Evolutionary conservation across 495 filamentous ascomycete genomes (phyloP), one percentile per base, ranked within the genome.

Genomic region (Aspergillus ostianus): DNA sequence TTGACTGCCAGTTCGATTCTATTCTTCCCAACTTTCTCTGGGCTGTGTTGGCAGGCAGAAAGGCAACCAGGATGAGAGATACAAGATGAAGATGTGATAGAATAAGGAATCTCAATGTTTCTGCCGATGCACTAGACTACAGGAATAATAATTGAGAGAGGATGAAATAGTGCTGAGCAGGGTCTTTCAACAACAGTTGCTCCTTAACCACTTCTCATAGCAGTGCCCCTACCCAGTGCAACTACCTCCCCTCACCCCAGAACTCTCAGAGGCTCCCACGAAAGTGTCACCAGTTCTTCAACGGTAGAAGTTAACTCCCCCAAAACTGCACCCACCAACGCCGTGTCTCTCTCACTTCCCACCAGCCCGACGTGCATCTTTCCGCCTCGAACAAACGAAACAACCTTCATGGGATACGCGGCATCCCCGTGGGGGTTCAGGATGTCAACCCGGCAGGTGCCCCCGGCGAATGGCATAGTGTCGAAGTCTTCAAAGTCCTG

Each of bases 401-500:
- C 75, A 29, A 67, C 66, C 64, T 77, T 77, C 29, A 76, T 30
- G 1, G 75, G 75, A 51, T 66, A 62, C 12, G 73, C 64, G 1
- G 73, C 63, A 63, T 77, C 75, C 0, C 75, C 73, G 61, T 76
- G 66, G 0, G 75, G 75, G 13, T 70, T 74, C 15, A 60, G 48
- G n/a, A 75, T 74, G 32, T 76, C 73, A 19, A 78, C 72, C 52
- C 62, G 66, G 55, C 70, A 73, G 29, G 48, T 59, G 0, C 63
- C 59, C 3, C 64, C 73, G 0, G 69, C 73, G 54, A 78, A 78
- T 27, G 72, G 67, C 75, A 78, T 75, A n/a, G 60, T 67, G 55
- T 78, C 74, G 51, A 77, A 50, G 45, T 60, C 51, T 10, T 60
- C 51, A 23, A 47, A 72, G 51, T 75, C 73, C 30, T 75, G 73